Percentiles rank a stretch among this genome's conserved stretches.
Evolutionary conservation across 441 rosid species (phyloP).

Genomic region (Dalechampia spathulata): DNA sequence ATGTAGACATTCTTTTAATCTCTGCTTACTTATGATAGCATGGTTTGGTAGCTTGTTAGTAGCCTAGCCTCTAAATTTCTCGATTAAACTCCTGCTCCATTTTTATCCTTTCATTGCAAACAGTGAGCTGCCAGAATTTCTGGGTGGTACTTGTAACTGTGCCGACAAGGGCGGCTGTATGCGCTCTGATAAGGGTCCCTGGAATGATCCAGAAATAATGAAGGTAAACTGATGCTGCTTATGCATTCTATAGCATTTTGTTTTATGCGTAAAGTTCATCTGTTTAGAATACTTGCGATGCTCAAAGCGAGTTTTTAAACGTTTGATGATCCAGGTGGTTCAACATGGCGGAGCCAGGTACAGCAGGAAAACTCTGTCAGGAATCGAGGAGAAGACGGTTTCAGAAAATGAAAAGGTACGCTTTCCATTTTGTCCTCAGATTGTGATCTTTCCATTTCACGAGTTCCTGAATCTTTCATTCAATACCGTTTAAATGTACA

Average conservation of each 20-base stretch:
- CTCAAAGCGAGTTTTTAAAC: background rate
- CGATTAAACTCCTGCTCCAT: background rate
- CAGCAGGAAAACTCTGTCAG: slow-evolving; percentile 33
- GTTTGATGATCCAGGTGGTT: slow-evolving; percentile 45
- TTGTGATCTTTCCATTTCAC: background rate
- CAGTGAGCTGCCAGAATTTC: slow-evolving; percentile 79
- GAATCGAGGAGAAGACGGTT: slow-evolving; percentile 46
- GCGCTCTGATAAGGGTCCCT: slow-evolving; percentile 92
- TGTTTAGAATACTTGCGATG: too few species aligned
- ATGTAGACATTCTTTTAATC: background rate
- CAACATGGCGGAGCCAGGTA: slow-evolving; percentile 65
- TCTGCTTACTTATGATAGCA: too few species aligned
- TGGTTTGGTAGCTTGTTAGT: too few species aligned
- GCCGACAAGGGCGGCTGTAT: slow-evolving; percentile 79
- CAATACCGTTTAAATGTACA: background rate
- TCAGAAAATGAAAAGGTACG: slow-evolving; percentile 34
- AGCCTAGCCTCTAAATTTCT: background rate
- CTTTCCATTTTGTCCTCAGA: background rate
- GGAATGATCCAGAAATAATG: slow-evolving; percentile 64
- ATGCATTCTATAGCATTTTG: too few species aligned
- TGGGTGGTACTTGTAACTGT: slow-evolving; percentile 79
- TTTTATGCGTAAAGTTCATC: background rate
- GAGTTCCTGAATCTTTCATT: background rate
- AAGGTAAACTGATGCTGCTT: slow-evolving; percentile 31
- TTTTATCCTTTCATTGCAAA: background rate